Conservation (phyloP, 169 alveolate genomes). For the Plasmodium relictum region DNA sequence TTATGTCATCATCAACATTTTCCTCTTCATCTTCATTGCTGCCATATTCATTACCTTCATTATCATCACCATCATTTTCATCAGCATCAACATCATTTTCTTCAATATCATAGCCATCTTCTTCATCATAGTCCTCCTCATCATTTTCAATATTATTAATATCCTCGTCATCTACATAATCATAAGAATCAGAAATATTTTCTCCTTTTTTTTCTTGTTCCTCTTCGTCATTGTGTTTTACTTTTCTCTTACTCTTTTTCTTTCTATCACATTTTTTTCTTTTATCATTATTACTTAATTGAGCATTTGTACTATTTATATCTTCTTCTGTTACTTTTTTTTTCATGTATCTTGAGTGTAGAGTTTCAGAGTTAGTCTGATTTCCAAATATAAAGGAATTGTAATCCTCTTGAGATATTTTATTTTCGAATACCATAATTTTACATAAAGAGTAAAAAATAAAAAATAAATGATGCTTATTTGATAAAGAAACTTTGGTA, state of each 20-base stretch:
- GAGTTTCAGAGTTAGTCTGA: conserved; percentile 7
- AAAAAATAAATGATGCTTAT: conserved; percentile 71
- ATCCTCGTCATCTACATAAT: conserved; percentile 16
- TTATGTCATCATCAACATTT: not conserved
- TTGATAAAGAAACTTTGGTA: conserved; percentile 66
- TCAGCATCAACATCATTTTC: conserved; percentile 18
- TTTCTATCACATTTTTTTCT: not conserved
- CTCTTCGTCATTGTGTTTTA: not conserved
- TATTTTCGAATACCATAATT: conserved; percentile 71
- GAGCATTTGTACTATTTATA: not conserved
- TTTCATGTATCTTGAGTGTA: conserved; percentile 72
- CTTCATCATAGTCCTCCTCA: conserved; percentile 16
- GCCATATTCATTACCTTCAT: conserved; percentile 9
- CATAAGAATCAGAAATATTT: conserved; percentile 10
- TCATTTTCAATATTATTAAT: not conserved
- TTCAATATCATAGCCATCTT: conserved; percentile 3
- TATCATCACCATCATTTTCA: conserved; percentile 21
- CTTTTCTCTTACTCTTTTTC: conserved; percentile 11
- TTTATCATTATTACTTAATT: not conserved
- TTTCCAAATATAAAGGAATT: conserved; percentile 62
- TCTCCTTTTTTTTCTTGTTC: not conserved
- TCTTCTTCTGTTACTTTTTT: not conserved
- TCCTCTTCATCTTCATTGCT: not conserved
- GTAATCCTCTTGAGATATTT: conserved; percentile 72
- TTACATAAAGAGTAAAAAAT: conserved; percentile 52